Percentiles rank a stretch among this genome's conserved stretches.
Conservation (phyloP, 306 rosid species). For the Cicer chorassanicum region DNA sequence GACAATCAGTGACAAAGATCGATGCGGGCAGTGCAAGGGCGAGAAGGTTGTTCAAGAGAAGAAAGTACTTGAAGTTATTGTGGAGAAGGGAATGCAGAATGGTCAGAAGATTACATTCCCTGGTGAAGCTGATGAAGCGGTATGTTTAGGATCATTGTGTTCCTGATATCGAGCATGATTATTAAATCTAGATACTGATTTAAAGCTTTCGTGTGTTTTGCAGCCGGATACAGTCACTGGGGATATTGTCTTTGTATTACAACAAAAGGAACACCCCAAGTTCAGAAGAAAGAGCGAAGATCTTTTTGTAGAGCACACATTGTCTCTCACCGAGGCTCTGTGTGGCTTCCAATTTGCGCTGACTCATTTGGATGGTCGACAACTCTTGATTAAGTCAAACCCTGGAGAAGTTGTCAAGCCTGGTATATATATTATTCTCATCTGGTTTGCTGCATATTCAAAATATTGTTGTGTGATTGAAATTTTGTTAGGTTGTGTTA, state of each 20-base stretch:
- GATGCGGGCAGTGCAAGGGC: conserved; percentile 80
- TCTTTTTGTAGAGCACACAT: conserved; percentile 70
- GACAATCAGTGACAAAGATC: conserved; percentile 72
- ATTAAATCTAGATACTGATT: conserved; percentile 2
- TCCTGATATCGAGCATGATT: not conserved
- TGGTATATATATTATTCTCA: conserved; percentile 46
- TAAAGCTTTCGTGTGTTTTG: conserved; percentile 9
- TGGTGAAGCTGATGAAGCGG: conserved; percentile 92
- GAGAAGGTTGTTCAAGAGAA: conserved; percentile 83
- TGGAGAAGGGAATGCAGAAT: conserved; percentile 93
- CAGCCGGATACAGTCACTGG: conserved; percentile 89
- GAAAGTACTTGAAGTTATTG: conserved; percentile 76
- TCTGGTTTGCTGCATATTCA: not conserved
- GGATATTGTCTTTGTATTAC: conserved; percentile 77
- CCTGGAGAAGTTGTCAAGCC: conserved; percentile 81
- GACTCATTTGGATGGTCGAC: conserved; percentile 72
- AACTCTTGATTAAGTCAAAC: conserved; percentile 65
- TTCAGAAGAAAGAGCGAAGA: conserved; percentile 77
- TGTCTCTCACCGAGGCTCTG: conserved; percentile 72
- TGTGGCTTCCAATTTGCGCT: conserved; percentile 77
- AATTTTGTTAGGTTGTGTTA: not conserved
- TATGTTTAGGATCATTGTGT: conserved; percentile 39
- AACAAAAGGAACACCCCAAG: conserved; percentile 82
- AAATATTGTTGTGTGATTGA: not conserved
- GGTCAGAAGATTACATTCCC: conserved; percentile 90